A percentile compares a stretch with the other conserved stretches of the same genome.
phyloP scores from a whole-genome alignment of 1,284 basidiomycete species.

The Ganoderma sp. region DNA sequence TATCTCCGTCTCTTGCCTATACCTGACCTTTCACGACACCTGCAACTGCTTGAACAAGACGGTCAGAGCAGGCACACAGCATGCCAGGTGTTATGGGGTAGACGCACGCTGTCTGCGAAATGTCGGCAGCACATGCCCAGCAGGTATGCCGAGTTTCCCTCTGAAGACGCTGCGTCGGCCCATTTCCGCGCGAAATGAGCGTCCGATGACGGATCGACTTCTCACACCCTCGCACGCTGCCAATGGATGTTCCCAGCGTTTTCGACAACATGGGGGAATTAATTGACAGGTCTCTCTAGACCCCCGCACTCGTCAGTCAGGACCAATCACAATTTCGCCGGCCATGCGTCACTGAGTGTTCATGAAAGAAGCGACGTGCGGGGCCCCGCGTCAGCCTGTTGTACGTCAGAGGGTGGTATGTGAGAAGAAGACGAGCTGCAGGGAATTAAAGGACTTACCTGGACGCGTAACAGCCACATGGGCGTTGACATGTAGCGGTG shows the following conservation, averaged over 20 bases:
- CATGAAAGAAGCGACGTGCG: conserved; percentile 17
- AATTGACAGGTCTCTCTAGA: conserved; percentile 1
- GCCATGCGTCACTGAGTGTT: conserved; percentile 7
- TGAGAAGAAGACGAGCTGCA: conserved; percentile 3
- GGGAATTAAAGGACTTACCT: conserved; percentile 4
- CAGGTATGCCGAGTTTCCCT: not conserved
- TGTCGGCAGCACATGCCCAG: not conserved
- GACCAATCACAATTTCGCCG: conserved; percentile 1
- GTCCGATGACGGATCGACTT: conserved; percentile 9
- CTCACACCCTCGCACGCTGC: conserved; percentile 6
- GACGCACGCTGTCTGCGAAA: not conserved
- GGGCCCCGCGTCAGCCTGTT: conserved; percentile 15
- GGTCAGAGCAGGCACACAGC: not conserved
- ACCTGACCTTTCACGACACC: not conserved
- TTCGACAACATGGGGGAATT: conserved; percentile 6
- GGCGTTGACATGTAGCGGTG: not conserved
- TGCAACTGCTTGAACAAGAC: not conserved
- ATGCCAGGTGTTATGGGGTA: not conserved
- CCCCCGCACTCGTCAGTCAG: not conserved
- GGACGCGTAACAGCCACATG: conserved; percentile 8
- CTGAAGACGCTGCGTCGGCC: not conserved
- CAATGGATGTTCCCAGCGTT: not conserved
- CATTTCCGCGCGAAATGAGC: not conserved
- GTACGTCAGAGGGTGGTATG: not conserved
- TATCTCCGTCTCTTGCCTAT: conserved; percentile 1